A percentile compares a stretch with the other conserved stretches of the same genome.
These are phyloP conservation scores for Typha latifolia DNA, from an alignment of 176 grass and related monocot genomes.

Conservation along the genomic window DNA sequence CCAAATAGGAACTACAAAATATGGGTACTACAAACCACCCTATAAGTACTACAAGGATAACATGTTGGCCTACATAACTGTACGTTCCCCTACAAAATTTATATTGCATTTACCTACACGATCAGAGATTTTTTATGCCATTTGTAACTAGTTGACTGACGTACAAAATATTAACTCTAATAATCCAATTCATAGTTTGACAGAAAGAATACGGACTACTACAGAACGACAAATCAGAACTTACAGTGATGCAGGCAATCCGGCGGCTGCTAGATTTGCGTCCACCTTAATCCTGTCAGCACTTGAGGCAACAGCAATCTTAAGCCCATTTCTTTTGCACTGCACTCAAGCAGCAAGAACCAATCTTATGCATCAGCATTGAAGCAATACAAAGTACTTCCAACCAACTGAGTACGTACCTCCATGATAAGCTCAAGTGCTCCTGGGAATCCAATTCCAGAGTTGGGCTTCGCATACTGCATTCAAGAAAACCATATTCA, in stretches of 20 bases:
- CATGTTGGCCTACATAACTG: no score
- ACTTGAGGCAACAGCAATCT: constrained; percentile 93
- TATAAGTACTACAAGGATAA: no score
- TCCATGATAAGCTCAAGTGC: constrained; percentile 82
- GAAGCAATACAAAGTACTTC: constrained; percentile 13
- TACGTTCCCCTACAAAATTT: no score
- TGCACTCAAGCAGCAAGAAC: constrained; percentile 23
- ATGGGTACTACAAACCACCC: no score
- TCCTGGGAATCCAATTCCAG: constrained; percentile 87
- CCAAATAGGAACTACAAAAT: no score
- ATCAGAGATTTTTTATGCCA: no score
- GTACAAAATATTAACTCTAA: no score
- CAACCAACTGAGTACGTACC: constrained; percentile 31
- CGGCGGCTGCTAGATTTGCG: constrained; percentile 83
- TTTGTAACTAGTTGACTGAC: no score
- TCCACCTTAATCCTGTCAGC: constrained; percentile 93
- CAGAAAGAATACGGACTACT: neutral
- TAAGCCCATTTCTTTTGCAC: constrained; percentile 85
- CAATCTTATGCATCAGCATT: constrained; percentile 9
- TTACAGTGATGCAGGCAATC: constrained; percentile 66
- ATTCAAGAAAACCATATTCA: constrained; percentile 22
- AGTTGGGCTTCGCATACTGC: constrained; percentile 88
- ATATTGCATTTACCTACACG: no score
- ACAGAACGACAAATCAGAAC: constrained; percentile 1
- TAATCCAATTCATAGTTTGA: no score